Base-by-base conservation (phyloP, 495 filamentous ascomycete species). In the Tricharina praecox region DNA sequence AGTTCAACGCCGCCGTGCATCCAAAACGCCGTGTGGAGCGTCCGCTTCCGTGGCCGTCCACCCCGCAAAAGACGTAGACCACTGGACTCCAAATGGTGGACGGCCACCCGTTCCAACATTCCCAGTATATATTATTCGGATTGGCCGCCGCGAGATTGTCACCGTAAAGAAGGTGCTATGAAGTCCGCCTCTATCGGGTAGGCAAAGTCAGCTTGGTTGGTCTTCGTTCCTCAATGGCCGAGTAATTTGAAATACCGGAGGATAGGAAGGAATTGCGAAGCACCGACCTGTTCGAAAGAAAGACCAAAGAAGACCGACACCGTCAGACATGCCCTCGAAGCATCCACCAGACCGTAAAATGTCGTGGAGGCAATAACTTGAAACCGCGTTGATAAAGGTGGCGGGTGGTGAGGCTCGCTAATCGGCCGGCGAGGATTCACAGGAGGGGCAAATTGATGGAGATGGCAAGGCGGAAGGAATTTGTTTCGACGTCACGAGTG, bases 51-150 rank as follows among this genome's bases (percentile, higher is more conserved):
- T 49, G 52, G 39, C 45, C 55, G 53, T 32, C 53, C 50, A 20
- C 23, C 33, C 39, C 57, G 53, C 20, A 61, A 49, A 52, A 61
- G 47, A 60, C 46, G 43, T 34, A 47, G 41, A 43, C 56, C 54
- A 23, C 55, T 50, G 49, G 47, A 47, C 46, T 56, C 53, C 36
- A 61, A 50, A 40, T 49, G 58, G 24, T 35, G 43, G 47, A 60
- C 50, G 42, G 53, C 48, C 50, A 57, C 50, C 39, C 58, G 58
- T 60, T 61, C 58, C 41, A 61, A 56, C 58, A 61, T 61, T 50
- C 53, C 58, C 58, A 43, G 41, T 23, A 23, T 48, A 45, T 3
- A 23, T 23, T 11, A 13, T 3, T 8, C 8, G 26, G 25, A 44
- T n/a, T 44, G 16, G 41, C 23, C 11, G 21, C 43, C 50, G 39